Evolutionary conservation across 2,329 filamentous ascomycete species (phyloP).

Genomic region (Rhinocladiella mackenziei): DNA sequence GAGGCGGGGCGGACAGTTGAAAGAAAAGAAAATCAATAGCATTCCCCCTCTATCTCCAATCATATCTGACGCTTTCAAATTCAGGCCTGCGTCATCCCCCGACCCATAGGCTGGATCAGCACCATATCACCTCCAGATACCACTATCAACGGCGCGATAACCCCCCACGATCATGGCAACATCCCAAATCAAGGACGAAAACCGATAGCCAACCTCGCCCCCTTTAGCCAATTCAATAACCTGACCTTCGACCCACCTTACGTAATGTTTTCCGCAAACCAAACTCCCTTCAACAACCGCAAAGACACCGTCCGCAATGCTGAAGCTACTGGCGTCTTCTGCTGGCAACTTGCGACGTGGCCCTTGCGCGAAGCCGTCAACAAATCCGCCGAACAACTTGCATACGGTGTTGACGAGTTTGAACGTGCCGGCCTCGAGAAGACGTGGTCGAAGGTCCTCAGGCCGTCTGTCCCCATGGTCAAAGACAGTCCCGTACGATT

Average conservation of each 20-base stretch:
- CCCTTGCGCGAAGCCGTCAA: conserved; percentile 55
- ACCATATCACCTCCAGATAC: conserved; percentile 39
- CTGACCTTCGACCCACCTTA: conserved; percentile 61
- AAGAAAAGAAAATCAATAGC: conserved; percentile 38
- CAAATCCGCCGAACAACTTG: conserved; percentile 49
- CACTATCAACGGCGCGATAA: background rate
- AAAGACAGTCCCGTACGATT: conserved; percentile 54
- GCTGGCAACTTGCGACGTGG: conserved; percentile 59
- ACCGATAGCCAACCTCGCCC: conserved; percentile 51
- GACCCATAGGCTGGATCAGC: conserved; percentile 62
- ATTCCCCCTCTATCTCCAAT: background rate
- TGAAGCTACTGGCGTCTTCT: conserved; percentile 54
- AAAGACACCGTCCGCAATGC: conserved; percentile 58
- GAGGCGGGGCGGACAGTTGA: no score
- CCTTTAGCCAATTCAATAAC: conserved; percentile 61
- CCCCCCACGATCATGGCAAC: background rate
- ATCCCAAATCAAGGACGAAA: background rate
- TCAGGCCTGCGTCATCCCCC: conserved; percentile 52
- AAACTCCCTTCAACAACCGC: conserved; percentile 43
- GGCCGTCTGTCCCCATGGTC: conserved; percentile 48
- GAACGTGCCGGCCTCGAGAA: conserved; percentile 49
- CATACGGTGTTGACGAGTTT: conserved; percentile 54
- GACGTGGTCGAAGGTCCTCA: conserved; percentile 38
- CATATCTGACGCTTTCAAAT: background rate
- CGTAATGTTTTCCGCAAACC: conserved; percentile 60